Evolutionary conservation across 2,329 filamentous ascomycete species (phyloP).

Genomic region (Teratosphaeria epicoccoides): DNA sequence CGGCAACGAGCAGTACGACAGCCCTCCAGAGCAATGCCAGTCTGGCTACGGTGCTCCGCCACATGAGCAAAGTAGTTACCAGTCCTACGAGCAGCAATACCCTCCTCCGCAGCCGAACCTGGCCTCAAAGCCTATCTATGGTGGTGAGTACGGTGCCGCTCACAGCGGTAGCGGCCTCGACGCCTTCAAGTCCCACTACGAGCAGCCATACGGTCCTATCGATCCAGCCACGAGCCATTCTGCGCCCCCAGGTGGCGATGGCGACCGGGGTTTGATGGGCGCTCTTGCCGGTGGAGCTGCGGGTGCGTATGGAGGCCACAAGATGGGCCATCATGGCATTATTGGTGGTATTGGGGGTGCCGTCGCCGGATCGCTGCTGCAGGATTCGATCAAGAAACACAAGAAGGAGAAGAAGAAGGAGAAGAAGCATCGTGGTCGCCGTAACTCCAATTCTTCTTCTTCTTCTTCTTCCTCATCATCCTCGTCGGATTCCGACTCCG

Average conservation of each 20-base stretch:
- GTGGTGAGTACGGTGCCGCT: background rate
- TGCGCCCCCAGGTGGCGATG: conserved; percentile 23
- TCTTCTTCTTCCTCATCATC: conserved; percentile 5
- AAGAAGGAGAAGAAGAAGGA: conserved; percentile 32
- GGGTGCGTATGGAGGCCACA: conserved; percentile 46
- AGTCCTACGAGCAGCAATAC: conserved; percentile 4
- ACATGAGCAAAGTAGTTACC: background rate
- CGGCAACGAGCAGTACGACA: conserved; percentile 1
- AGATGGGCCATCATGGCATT: conserved; percentile 44
- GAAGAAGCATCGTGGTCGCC: conserved; percentile 11
- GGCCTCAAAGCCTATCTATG: conserved; percentile 5
- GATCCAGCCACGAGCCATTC: conserved; percentile 6
- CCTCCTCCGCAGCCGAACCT: conserved; percentile 6
- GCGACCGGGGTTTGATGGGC: conserved; percentile 45
- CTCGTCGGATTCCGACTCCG: conserved; percentile 9
- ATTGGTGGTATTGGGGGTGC: conserved; percentile 48
- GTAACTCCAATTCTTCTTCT: conserved; percentile 8
- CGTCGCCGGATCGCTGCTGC: conserved; percentile 43
- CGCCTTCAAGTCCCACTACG: conserved; percentile 11
- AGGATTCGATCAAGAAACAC: conserved; percentile 42
- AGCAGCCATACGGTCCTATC: conserved; percentile 12
- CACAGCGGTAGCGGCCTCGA: conserved; percentile 6
- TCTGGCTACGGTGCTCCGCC: background rate
- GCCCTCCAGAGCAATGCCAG: background rate
- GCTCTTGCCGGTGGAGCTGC: conserved; percentile 47